Percentiles rank a stretch among this genome's conserved stretches.
phyloP scores from a whole-genome alignment of 1,139 yeast genomes.

The Magnusiomyces paraingens region DNA sequence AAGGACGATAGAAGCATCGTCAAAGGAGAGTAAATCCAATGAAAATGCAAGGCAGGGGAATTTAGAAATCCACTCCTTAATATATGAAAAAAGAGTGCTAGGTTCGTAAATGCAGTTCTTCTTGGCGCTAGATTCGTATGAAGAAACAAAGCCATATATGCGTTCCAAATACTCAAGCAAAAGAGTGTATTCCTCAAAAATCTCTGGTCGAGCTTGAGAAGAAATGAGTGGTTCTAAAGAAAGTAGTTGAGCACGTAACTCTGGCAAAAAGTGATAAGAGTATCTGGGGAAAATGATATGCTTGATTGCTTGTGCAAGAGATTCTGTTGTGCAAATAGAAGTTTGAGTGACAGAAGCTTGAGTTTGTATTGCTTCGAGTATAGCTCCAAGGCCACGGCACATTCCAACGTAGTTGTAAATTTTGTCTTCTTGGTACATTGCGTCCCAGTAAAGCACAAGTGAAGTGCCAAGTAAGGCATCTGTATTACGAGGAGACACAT shows the following conservation, averaged over 20 bases:
- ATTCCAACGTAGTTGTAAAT: slow-evolving; percentile 27
- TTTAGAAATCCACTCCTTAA: slow-evolving; percentile 27
- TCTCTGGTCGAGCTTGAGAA: slow-evolving; percentile 10
- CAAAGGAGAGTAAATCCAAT: slow-evolving; percentile 10
- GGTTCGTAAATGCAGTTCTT: slow-evolving; percentile 17
- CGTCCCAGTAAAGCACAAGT: slow-evolving; percentile 31
- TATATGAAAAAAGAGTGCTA: slow-evolving; percentile 21
- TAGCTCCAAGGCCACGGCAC: slow-evolving; percentile 30
- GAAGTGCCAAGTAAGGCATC: slow-evolving; percentile 29
- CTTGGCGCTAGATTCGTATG: neutral
- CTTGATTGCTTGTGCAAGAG: slow-evolving; percentile 29
- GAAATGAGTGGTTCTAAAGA: slow-evolving; percentile 18
- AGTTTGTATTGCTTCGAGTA: slow-evolving; percentile 25
- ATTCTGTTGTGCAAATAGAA: slow-evolving; percentile 28
- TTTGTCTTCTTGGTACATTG: slow-evolving; percentile 29
- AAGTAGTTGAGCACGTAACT: slow-evolving; percentile 25
- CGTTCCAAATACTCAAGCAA: slow-evolving; percentile 20
- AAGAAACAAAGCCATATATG: slow-evolving; percentile 20
- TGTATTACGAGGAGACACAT: slow-evolving; percentile 21
- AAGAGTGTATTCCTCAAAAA: slow-evolving; percentile 20
- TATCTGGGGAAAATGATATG: slow-evolving; percentile 36
- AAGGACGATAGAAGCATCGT: slow-evolving; percentile 21
- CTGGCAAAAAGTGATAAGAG: slow-evolving; percentile 31
- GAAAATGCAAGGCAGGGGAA: slow-evolving; percentile 28
- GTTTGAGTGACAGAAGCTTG: slow-evolving; percentile 25